phyloP scores from a whole-genome alignment of 768 basidiomycete genomes.

The Lentinula sp. region DNA sequence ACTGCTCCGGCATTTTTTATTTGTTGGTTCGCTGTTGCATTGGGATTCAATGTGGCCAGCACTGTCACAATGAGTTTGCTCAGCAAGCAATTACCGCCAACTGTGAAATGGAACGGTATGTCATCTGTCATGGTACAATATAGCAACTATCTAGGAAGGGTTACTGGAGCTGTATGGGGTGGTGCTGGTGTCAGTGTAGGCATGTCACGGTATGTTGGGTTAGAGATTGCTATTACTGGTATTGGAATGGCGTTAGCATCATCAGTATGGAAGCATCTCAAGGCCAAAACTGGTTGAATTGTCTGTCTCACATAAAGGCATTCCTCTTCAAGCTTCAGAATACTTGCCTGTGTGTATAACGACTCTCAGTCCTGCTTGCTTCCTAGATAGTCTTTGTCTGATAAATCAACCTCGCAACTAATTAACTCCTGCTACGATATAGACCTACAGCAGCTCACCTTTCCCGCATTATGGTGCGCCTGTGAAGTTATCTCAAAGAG shows the following conservation, averaged over 20 bases:
- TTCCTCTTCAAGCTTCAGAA: no score
- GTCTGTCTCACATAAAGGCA: neutral
- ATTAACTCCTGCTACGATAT: no score
- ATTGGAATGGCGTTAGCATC: conserved; percentile 50
- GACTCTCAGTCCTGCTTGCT: no score
- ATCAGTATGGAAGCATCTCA: conserved; percentile 56
- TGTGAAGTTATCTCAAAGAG: no score
- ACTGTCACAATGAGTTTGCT: conserved; percentile 63
- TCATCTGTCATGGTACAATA: conserved; percentile 61
- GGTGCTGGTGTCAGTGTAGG: conserved; percentile 42
- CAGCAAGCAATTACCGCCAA: conserved; percentile 59
- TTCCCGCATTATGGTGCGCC: no score
- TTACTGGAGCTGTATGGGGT: conserved; percentile 63
- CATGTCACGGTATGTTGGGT: conserved; percentile 53
- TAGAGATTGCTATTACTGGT: conserved; percentile 57
- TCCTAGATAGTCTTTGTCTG: no score
- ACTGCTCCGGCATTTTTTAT: conserved; percentile 18
- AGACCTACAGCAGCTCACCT: no score
- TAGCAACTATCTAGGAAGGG: conserved; percentile 61
- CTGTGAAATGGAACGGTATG: conserved; percentile 47
- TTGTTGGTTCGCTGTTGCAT: conserved; percentile 55
- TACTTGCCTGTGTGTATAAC: no score
- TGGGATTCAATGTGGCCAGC: conserved; percentile 70
- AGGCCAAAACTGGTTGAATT: conserved; percentile 54
- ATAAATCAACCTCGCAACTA: no score